Evolutionary conservation across 345 rosid species (phyloP), one percentile per base, ranked within the genome.

Genomic region (Citrus sp.): DNA sequence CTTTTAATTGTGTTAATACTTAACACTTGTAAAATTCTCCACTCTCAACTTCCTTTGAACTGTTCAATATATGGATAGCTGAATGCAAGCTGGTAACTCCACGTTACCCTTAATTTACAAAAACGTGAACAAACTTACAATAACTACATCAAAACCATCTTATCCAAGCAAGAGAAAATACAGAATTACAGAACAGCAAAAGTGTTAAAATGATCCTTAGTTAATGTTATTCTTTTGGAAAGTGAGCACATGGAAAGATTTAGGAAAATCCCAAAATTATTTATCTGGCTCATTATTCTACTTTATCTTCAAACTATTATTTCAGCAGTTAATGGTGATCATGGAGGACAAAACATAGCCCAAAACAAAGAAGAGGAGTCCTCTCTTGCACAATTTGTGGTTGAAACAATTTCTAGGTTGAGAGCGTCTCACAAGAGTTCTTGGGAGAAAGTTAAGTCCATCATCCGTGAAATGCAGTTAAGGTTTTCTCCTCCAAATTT

Each of bases 401-500:
- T 64, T 42, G 87, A 80, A 58, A 34, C 85, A 63, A 66, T 82
- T 68, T 70, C 78, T 16, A 49, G 54, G 56, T 81, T 84, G 81
- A 86, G 77, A 86, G 83, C 73, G 69, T 77, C 90, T 12, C 88
- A 87, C 22, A 64, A 82, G 22, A 87, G 72, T 79, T 89, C 87
- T 9, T 93, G 94, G 95, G 88, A 84, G 28, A 84, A 90, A 84
- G 59, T 88, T 76, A 90, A 81, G 82, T 75, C 87, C 59, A 68
- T 84, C 49, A 24, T 93, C 74, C 83, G 81, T 77, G 76, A 80
- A 49, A 24, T 89, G 61, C 92, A 89, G 71, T 55, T 86, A 73
- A 82, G 81, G 77, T 84, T 87, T 75, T 86, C 82, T 35, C 89
- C 92, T 79, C 95, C 95, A 19, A 87, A 84, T 86, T 68, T 90